Base-by-base conservation (phyloP, 768 basidiomycete species). In the Lentinula boryana region DNA sequence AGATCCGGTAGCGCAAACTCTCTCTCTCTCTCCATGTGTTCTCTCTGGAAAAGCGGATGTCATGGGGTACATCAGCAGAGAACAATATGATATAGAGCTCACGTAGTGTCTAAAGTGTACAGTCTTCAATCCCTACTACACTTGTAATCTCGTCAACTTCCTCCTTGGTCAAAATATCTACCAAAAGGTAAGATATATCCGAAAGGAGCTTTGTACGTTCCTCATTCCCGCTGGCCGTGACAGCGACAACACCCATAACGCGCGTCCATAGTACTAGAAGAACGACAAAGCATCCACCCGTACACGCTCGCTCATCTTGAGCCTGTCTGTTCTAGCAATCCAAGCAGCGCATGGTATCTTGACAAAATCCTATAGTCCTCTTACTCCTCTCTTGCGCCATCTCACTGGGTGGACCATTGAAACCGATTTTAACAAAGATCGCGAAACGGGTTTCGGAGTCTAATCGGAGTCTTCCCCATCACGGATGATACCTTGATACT, bases 281-380 rank as follows among this genome's bases (percentile, higher is more conserved):
- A 2, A 63, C 59, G 5, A 27, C 27, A 62, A 63, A 8, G 67
- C 33, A 35, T 59, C 58, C 8, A 59, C 46, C 46, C 13, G 40
- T 4, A 75, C 40, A 1, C 74, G 69, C 4, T 65, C 2, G 61
- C 66, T 2, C 73, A 75, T 51, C 70, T 75, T 10, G 63, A 71
- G 36, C 74, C 75, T 8, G 60, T 77, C 8, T 8, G 60, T 77
- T 6, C 64, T 77, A 27, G 70, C 65, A 5, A 40, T 77, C 0
- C 74, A 77, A 23, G 70, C 68, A 13, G 65, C 74, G 48, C 75
- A 78, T 46, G 71, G 71, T 1, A 78, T 78, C 43, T 36, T 74
- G 32, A 76, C 75, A 1, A 70, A 71, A 33, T 73, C 77, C 0
- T 80, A 70, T 63, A 75, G 76, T 1, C 65, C 70, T 7, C 68